Evolutionary conservation across 805 yeast species (phyloP).

Genomic region (Candida tammaniensis): DNA sequence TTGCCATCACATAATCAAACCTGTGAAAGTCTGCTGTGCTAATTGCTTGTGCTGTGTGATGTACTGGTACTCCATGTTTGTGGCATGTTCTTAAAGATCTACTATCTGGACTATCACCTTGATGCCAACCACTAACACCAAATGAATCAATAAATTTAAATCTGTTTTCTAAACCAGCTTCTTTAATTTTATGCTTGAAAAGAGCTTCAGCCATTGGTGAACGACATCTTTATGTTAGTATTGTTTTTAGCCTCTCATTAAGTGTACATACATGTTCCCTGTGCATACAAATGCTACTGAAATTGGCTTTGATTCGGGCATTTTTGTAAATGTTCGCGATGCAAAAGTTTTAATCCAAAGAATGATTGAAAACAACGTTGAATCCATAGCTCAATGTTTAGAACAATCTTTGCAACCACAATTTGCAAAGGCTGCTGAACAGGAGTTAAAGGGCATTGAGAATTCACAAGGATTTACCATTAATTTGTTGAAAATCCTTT

Average conservation of each 20-base stretch:
- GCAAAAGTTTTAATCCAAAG: not conserved
- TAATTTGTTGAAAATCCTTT: constrained; percentile 72
- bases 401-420: constrained; percentile 65
- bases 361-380: constrained; percentile 39
- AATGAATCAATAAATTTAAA: constrained; percentile 73
- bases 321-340: too few species aligned
- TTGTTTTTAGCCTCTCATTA: not conserved
- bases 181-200: constrained; percentile 61
- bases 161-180: constrained; percentile 40
- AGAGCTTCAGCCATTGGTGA: constrained; percentile 99
- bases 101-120: constrained; percentile 78
- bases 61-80: constrained; percentile 68
- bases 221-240: constrained; percentile 60
- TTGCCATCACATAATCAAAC: constrained; percentile 68
- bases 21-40: constrained; percentile 45
- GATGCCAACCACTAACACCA: constrained; percentile 85
- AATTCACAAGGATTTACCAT: constrained; percentile 70
- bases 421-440: constrained; percentile 67
- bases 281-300: constrained; percentile 88
- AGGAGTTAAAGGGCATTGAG: constrained; percentile 61
- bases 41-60: constrained; percentile 75
- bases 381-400: constrained; percentile 51
- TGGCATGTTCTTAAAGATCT: constrained; percentile 69
- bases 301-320: constrained; percentile 14
- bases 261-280: constrained; percentile 70